Conservation (phyloP, 257 asterid genomes). For the Coffea eugenioides region DNA sequence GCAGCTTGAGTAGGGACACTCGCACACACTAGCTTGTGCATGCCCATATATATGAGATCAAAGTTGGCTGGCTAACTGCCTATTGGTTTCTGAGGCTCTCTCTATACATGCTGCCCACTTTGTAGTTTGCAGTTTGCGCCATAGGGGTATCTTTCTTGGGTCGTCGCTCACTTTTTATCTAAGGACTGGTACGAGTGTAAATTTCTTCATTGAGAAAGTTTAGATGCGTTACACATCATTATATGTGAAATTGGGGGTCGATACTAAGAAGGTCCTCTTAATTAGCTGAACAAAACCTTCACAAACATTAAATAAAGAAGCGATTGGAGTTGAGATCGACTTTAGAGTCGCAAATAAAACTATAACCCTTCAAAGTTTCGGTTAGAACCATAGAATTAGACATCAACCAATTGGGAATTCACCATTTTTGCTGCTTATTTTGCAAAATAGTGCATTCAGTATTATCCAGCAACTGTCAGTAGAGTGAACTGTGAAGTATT, state of each 20-base stretch:
- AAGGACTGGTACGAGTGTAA: no score
- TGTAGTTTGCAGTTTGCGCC: slow-evolving; percentile 24
- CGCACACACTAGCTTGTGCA: slow-evolving; percentile 16
- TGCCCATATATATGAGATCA: slow-evolving; percentile 19
- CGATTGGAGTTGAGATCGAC: no score
- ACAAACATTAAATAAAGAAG: no score
- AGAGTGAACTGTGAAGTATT: no score
- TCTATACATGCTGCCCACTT: slow-evolving; percentile 17
- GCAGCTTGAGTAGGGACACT: slow-evolving; percentile 23
- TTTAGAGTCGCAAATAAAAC: no score
- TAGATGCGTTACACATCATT: no score
- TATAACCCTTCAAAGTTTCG: no score
- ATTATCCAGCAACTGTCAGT: neutral
- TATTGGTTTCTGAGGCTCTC: slow-evolving; percentile 2
- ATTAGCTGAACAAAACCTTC: no score
- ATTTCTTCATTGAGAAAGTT: no score
- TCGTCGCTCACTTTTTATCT: neutral
- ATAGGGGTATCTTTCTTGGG: slow-evolving; percentile 35
- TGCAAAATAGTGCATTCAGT: neutral
- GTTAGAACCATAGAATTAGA: neutral
- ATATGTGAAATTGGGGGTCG: no score
- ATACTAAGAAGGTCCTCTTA: no score
- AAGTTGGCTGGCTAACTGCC: slow-evolving; percentile 23
- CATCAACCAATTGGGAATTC: neutral
- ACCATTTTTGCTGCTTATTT: neutral